phyloP scores from a whole-genome alignment of 176 grass and related monocot genomes.

The Ensete ventricosum region DNA sequence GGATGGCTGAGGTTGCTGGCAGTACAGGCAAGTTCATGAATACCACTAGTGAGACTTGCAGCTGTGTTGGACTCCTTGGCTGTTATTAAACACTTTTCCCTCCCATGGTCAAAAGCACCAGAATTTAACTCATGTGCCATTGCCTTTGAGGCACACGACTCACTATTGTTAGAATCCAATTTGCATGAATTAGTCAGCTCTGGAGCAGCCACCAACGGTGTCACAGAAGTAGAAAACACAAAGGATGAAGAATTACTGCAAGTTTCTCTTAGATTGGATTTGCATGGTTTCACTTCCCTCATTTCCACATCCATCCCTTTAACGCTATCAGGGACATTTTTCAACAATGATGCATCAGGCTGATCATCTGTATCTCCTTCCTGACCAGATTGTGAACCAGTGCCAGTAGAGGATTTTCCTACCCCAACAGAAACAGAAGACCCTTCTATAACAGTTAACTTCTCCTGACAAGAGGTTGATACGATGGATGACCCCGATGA shows the following conservation, averaged over 20 bases:
- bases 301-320: not conserved
- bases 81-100: not conserved
- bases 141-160: constrained; percentile 8
- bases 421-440: constrained; percentile 1
- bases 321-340: not conserved
- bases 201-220: not conserved
- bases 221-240: not conserved
- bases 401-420: constrained; percentile 5
- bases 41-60: constrained; percentile 14
- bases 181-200: not conserved
- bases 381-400: constrained; percentile 8
- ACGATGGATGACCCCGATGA: not conserved
- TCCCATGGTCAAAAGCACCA: not conserved
- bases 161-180: not conserved
- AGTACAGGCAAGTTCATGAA: constrained; percentile 26
- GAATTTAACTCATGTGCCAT: constrained; percentile 8
- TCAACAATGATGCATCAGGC: not conserved
- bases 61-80: constrained; percentile 19
- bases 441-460: not conserved
- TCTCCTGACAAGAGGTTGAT: not conserved
- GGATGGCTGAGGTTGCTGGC: constrained; percentile 26
- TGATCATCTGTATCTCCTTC: not conserved
- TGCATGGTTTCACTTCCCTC: not conserved
- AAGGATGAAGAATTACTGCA: constrained; percentile 1
- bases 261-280: constrained; percentile 1